Base-by-base conservation (phyloP, 306 rosid species). In the Hippophae rhamnoides region DNA sequence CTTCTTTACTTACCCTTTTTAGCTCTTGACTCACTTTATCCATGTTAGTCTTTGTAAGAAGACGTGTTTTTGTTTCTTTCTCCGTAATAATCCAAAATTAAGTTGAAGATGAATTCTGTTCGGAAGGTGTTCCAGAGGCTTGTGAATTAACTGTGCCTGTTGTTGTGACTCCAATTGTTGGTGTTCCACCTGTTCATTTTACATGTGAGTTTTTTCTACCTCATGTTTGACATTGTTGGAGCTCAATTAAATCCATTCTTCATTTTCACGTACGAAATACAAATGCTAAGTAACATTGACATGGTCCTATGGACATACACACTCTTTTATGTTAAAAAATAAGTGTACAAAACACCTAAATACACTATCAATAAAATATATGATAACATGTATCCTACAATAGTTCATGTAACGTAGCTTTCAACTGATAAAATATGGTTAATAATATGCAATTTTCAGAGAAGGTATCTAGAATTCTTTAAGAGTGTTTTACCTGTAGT, bases 111-210 rank as follows among this genome's bases (percentile, higher is more conserved):
- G 87, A 74, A 56, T 74, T 81, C 61, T 76, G 88, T 58, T 82
- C 86, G 13, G 88, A 69, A 65, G 57, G 73, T 62, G 78, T 43
- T 62, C 68, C 83, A 40, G 89, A 74, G 51, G 81, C 76, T 78
- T 78, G 85, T 58, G 68, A 69, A 66, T 57, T 64, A 27, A 61
- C 69, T 43, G 61, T 57, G 25, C 54, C 74, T 7, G 62, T 13
- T 70, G 64, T 47, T 27, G 67, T 61, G 50, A 58, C 68, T 23
- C 58, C 13, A 27, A 47, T 26, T 55, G 78, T 56, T 67, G 72
- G n/a, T 49, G 53, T 49, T 12, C 53, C 53, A 11, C 50, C 50
- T 47, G 50, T 12, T 49, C 47, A 42, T 25, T 66, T 66, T 68
- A 52, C 67, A 52, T 63, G 60, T 71, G 3, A 58, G 27, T 51